These are phyloP conservation scores for Bremia lactucae DNA, from an alignment of 352 stramenopile species.

Conservation along the genomic window DNA sequence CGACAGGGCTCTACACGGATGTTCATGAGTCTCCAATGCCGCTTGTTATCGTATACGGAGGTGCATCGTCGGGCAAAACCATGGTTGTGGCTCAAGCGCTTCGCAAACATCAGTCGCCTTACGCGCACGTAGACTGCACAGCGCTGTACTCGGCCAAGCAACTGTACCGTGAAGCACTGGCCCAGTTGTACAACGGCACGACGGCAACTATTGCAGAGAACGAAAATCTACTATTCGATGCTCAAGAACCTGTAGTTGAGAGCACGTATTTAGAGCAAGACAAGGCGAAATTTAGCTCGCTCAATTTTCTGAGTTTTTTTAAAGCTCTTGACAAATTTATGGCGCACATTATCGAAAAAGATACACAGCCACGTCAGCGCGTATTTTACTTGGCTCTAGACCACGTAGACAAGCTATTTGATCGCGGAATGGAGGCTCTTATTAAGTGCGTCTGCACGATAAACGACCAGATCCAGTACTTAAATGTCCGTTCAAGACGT, in stretches of 20 bases:
- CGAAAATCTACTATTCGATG: slow-evolving; percentile 4
- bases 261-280: slow-evolving; percentile 2
- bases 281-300: slow-evolving; percentile 32
- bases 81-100: slow-evolving; percentile 37
- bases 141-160: slow-evolving; percentile 50
- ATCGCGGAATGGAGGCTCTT: slow-evolving; percentile 38
- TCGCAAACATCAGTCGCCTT: slow-evolving; percentile 18
- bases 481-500: slow-evolving; percentile 39
- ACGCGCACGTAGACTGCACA: slow-evolving; percentile 62
- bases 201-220: slow-evolving; percentile 2
- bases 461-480: slow-evolving; percentile 51
- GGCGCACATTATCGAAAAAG: slow-evolving; percentile 4
- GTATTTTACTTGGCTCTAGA: slow-evolving; percentile 58
- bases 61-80: slow-evolving; percentile 70
- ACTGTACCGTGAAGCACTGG: slow-evolving; percentile 64
- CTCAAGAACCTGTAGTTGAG: slow-evolving; percentile 1
- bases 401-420: slow-evolving; percentile 55
- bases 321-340: slow-evolving; percentile 52
- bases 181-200: slow-evolving; percentile 34
- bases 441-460: slow-evolving; percentile 59
- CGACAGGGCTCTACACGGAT: slow-evolving; percentile 29
- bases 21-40: slow-evolving; percentile 36
- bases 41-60: slow-evolving; percentile 61
- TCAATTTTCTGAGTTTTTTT: slow-evolving; percentile 65
- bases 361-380: slow-evolving; percentile 1